Percentiles rank a stretch among this genome's conserved stretches.
phyloP scores from a whole-genome alignment of 805 yeast genomes.

The Tetrapisispora pingtungensis region DNA sequence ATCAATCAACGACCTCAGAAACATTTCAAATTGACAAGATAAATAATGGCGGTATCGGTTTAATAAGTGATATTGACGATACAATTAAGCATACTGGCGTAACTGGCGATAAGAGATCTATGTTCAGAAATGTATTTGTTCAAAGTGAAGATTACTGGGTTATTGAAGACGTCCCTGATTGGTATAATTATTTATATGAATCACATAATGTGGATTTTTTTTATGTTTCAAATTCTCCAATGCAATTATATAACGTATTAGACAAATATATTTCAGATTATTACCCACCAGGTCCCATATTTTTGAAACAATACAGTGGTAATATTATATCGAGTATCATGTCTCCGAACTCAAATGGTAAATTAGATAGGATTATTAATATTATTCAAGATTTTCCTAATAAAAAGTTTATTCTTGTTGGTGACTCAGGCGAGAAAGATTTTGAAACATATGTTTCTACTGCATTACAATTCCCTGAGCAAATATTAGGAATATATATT shows the following conservation, averaged over 20 bases:
- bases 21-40: conserved; percentile 9
- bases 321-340: conserved; percentile 69
- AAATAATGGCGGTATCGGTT: conserved; percentile 43
- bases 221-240: conserved; percentile 93
- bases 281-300: conserved; percentile 75
- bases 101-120: conserved; percentile 72
- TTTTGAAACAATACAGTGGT: conserved; percentile 79
- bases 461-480: conserved; percentile 51
- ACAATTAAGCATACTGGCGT: conserved; percentile 89
- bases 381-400: conserved; percentile 65
- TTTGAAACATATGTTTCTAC: conserved; percentile 79
- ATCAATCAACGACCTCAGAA: no score
- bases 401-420: conserved; percentile 72
- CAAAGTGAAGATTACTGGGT: conserved; percentile 57
- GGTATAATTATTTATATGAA: conserved; percentile 49
- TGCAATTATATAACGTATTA: conserved; percentile 63
- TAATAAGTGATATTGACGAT: conserved; percentile 91
- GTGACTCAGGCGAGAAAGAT: conserved; percentile 95
- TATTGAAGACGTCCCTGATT: conserved; percentile 62
- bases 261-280: conserved; percentile 24
- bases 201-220: conserved; percentile 51
- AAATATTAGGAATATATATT: conserved; percentile 65
- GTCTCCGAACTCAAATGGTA: conserved; percentile 81
- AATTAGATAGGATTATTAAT: conserved; percentile 51
- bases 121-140: conserved; percentile 69